Conservation (phyloP, 2,329 filamentous ascomycete genomes). For the Penicillium sp. region DNA sequence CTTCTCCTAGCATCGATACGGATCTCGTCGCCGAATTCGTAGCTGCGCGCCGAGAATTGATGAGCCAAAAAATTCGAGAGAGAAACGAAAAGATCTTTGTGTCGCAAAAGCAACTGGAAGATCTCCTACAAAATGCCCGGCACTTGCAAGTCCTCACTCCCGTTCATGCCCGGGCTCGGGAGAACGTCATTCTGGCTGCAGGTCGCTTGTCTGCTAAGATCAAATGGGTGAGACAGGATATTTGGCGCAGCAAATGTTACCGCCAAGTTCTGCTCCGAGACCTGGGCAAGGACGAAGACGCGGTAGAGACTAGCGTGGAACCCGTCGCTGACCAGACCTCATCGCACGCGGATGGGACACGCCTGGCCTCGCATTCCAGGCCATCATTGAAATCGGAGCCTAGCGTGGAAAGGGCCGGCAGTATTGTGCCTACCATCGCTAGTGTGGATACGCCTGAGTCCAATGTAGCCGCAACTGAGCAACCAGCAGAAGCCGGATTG, state of each 20-base stretch:
- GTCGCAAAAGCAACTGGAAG: conserved; percentile 73
- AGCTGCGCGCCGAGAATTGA: conserved; percentile 73
- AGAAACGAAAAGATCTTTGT: conserved; percentile 72
- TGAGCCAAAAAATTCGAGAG: conserved; percentile 78
- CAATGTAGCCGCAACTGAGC: conserved; percentile 16
- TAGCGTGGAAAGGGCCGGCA: conserved; percentile 23
- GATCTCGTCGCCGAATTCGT: conserved; percentile 85
- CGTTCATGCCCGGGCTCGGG: conserved; percentile 83
- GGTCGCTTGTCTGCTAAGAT: conserved; percentile 80
- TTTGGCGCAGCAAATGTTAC: conserved; percentile 88
- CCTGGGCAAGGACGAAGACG: conserved; percentile 66
- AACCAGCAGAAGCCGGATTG: conserved; percentile 14
- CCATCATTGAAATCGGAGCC: conserved; percentile 22
- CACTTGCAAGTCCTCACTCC: conserved; percentile 86
- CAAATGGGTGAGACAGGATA: conserved; percentile 90
- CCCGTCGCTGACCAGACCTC: conserved; percentile 29
- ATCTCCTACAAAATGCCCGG: conserved; percentile 79
- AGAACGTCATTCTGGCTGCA: conserved; percentile 79
- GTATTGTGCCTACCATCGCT: conserved; percentile 22
- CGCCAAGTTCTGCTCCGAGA: conserved; percentile 82
- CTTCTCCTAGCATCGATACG: conserved; percentile 67
- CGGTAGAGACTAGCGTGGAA: conserved; percentile 17
- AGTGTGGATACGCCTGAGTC: conserved; percentile 23
- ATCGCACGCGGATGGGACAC: conserved; percentile 12
- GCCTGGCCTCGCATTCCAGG: conserved; percentile 17